phyloP scores from a whole-genome alignment of 2,329 filamentous ascomycete genomes.

The Aphanoascus verrucosus region DNA sequence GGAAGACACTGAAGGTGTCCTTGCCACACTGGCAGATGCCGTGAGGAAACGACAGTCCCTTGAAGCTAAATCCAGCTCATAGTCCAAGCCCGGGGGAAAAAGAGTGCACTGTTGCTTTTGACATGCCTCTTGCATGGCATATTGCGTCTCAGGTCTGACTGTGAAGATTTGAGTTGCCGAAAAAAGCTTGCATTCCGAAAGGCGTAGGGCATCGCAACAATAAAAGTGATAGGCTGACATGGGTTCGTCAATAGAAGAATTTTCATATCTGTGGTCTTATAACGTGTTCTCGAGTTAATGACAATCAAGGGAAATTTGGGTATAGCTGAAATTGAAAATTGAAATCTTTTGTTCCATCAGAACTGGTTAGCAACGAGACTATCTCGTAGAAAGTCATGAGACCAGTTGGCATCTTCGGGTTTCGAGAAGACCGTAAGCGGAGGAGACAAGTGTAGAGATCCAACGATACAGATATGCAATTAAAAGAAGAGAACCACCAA shows the following conservation, averaged over 20 bases:
- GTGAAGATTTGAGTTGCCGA: no score
- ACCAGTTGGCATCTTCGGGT: neutral
- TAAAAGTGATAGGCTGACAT: no score
- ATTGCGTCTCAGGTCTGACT: no score
- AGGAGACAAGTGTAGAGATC: neutral
- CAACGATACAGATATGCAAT: neutral
- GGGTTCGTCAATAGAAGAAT: no score
- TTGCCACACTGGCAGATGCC: conserved; percentile 67
- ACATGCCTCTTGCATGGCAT: no score
- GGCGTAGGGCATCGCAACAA: no score
- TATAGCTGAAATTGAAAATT: no score
- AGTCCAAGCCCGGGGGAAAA: neutral
- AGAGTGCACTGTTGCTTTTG: no score
- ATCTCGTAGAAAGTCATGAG: neutral
- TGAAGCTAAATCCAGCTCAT: neutral
- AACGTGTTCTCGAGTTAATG: neutral
- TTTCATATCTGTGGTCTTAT: neutral
- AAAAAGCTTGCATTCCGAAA: no score
- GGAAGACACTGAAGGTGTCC: conserved; percentile 73
- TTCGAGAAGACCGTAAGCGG: neutral
- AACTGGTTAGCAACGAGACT: neutral
- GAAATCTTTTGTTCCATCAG: neutral
- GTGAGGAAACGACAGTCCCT: conserved; percentile 60
- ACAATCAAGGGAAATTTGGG: neutral
- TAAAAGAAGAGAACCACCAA: neutral